Percentiles rank a stretch among this genome's conserved stretches.
Evolutionary conservation across 2,329 filamentous ascomycete species (phyloP).

Genomic region (Aspergillus pseudoglaucus): DNA sequence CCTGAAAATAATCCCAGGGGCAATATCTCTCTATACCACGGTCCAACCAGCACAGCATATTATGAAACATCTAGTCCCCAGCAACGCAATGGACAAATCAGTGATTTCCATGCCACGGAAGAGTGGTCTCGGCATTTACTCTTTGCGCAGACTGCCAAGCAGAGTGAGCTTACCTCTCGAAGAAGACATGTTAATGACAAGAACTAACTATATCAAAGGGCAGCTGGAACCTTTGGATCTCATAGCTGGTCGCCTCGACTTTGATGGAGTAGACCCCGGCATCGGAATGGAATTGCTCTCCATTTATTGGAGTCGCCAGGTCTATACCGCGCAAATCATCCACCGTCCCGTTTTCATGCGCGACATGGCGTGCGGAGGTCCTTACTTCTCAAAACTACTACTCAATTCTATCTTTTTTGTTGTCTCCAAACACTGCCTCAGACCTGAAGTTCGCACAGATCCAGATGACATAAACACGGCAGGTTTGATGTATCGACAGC

Average conservation of each 20-base stretch:
- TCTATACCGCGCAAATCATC: conserved; percentile 41
- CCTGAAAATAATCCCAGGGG: conserved; percentile 11
- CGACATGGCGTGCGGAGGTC: conserved; percentile 25
- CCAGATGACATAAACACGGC: conserved; percentile 43
- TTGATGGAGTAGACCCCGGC: conserved; percentile 50
- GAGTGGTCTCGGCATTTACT: conserved; percentile 16
- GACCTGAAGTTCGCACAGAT: conserved; percentile 41
- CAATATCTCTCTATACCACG: conserved; percentile 15
- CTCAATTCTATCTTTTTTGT: conserved; percentile 47
- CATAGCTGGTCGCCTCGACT: conserved; percentile 44
- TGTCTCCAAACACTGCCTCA: conserved; percentile 42
- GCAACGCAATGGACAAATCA: no score
- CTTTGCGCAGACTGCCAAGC: conserved; percentile 19
- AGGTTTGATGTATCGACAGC: conserved; percentile 43
- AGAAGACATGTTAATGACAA: not conserved
- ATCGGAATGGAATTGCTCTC: conserved; percentile 48
- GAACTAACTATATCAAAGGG: conserved; percentile 16
- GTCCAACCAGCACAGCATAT: conserved; percentile 18
- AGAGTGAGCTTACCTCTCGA: conserved; percentile 9
- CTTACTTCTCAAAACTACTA: conserved; percentile 48
- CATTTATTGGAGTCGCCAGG: conserved; percentile 50
- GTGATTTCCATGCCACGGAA: conserved; percentile 6
- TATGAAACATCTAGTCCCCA: conserved; percentile 10
- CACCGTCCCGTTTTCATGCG: conserved; percentile 10
- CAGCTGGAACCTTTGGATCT: conserved; percentile 48